Evolutionary conservation across 495 filamentous ascomycete species (phyloP), one percentile per base, ranked within the genome.

Genomic region (Neurospora sp.): DNA sequence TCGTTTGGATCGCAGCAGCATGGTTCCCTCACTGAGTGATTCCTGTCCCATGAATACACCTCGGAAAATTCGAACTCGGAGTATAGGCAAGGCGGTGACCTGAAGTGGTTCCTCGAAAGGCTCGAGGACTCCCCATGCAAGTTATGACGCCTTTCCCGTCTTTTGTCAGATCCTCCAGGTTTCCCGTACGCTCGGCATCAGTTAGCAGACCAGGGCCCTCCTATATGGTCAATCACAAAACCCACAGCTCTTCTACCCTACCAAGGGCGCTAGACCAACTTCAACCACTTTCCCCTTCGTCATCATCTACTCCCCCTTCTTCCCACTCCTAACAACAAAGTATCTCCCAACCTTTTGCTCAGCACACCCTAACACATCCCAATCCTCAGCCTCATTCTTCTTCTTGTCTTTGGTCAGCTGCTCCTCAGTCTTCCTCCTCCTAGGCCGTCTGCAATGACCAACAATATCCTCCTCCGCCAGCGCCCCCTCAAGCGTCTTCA

Each of bases 311-410:
- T 38, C 70, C 68, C 37, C 39, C 42, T 53, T 5, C 48, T 77
- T 79, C 41, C 82, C 86, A 71, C 88, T 92, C 73, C 94, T 88
- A 22, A 97, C 94, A 44, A 95, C 89, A 72, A 97, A 95, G 78
- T 90, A 97, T 74, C 84, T 86, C 35, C 91, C 92, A 11, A 87
- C 87, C 46, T 83, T 93, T 80, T 89, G 87, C 39, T 86, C 83
- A 2, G 93, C 91, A 27, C 85, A 85, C 0, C 83, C 87, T 42
- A 97, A 78, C 3, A 90, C 89, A 83, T 95, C 87, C 85, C 92
- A 94, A 78, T 88, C 82, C 81, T 89, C 87, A 16, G 73, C 81
- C 16, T 78, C 81, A 22, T 75, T 77, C 31, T 73, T 73, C 41
- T 78, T 78, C 3, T 69, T 69, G 3, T 42, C 68, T 61, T 74